Base-by-base conservation (phyloP, 257 asterid species). In the Primulina eburnea region DNA sequence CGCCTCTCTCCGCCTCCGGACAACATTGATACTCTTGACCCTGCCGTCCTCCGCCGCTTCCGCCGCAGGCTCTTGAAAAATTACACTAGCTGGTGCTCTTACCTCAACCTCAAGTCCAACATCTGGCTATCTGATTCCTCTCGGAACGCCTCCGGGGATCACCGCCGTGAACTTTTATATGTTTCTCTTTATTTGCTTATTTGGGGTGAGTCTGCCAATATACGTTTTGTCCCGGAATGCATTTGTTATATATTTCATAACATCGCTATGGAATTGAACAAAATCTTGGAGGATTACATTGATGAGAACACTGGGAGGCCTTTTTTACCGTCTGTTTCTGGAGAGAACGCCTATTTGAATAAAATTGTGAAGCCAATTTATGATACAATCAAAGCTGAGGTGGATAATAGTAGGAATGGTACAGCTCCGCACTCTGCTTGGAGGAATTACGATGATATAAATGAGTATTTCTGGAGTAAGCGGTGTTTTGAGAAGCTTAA, bases 161-260 rank as follows among this genome's bases (percentile, higher is more conserved):
- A 85, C 78, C 84, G 99, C 72, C 86, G 96, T 2, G 99, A 91
- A 85, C 86, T 94, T n/a, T 78, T 94, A 21, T 94, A 94, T 26
- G 97, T 94, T 1, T 83, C 96, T 3, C 86, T 94, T 6, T 91
- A 82, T 77, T 78, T 93, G 74, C 86, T 94, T 62, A 84, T 91
- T 9, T 94, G 99, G 99, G 99, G 99, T 29, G 99, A 91, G 86
- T 85, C 97, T 32, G 97, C 97, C n/a, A 94, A 94, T 77, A 64
- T 94, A 47, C 87, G 97, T 0, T 94, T 94, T 73, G 83, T 88
- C 47, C 99, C 99, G 1, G 99, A 94, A 75, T 91, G 97, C 65
- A 55, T 94, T 14, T 85, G 89, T 60, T 94, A 79, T 73, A 85
- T 94, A 14, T 94, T 94, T 76, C 99, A 94, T 74, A 79, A 91